Conservation (phyloP, 495 filamentous ascomycete genomes). For the Lichenothelia convexa region DNA sequence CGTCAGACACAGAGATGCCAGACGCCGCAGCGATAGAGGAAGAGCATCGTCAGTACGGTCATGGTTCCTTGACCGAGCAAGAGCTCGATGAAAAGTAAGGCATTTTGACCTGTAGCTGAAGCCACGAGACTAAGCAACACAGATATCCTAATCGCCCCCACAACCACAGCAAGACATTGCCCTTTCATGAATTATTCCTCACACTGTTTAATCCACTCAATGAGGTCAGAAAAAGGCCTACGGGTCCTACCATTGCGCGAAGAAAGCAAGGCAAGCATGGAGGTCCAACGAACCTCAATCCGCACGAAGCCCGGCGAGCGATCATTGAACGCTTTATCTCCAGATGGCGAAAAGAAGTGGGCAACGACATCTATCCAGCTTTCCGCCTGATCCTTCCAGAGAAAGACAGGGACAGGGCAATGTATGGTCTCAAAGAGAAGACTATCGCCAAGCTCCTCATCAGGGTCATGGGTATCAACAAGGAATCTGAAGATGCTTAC, state of each 20-base stretch:
- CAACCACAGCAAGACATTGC: slow-evolving; percentile 59
- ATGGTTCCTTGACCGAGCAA: slow-evolving; percentile 23
- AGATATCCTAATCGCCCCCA: slow-evolving; percentile 73
- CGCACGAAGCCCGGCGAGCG: slow-evolving; percentile 63
- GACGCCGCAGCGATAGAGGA: slow-evolving; percentile 21
- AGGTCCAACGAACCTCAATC: slow-evolving; percentile 39
- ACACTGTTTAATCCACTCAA: slow-evolving; percentile 75
- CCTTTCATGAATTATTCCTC: slow-evolving; percentile 65
- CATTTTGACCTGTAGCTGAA: too few species aligned
- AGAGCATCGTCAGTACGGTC: slow-evolving; percentile 24
- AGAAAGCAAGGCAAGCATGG: slow-evolving; percentile 41
- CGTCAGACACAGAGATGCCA: slow-evolving; percentile 14
- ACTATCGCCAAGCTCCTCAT: slow-evolving; percentile 75
- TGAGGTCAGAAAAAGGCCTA: slow-evolving; percentile 60
- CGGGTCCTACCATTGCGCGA: slow-evolving; percentile 28
- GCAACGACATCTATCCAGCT: slow-evolving; percentile 83
- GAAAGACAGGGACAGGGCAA: slow-evolving; percentile 79
- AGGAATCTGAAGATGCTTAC: slow-evolving; percentile 72
- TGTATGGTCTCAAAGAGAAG: slow-evolving; percentile 92
- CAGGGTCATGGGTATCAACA: slow-evolving; percentile 82
- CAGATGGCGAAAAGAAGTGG: slow-evolving; percentile 73
- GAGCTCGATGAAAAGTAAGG: slow-evolving; percentile 50
- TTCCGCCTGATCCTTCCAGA: slow-evolving; percentile 84
- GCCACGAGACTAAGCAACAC: too few species aligned
- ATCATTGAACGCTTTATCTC: slow-evolving; percentile 84